A percentile compares a stretch with the other conserved stretches of the same genome.
Evolutionary conservation across 2,329 filamentous ascomycete species (phyloP).

Genomic region (Myriangium duriaei): DNA sequence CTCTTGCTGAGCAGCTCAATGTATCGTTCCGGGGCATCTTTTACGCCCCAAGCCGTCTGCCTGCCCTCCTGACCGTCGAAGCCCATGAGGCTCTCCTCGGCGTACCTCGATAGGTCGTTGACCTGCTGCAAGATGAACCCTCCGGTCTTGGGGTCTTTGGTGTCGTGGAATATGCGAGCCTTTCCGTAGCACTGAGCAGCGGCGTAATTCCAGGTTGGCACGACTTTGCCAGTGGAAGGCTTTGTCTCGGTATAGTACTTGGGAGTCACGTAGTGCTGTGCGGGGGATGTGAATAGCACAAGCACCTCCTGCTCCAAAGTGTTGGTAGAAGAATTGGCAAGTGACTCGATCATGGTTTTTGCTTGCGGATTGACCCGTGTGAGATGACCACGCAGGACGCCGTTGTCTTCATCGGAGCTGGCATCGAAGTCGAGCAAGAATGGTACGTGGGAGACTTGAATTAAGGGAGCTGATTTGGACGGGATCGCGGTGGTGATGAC

Average conservation of each 20-base stretch:
- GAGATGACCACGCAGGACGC: constrained; percentile 47
- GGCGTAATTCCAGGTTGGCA: constrained; percentile 59
- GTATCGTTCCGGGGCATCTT: constrained; percentile 45
- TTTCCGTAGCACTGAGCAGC: constrained; percentile 52
- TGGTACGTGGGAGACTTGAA: constrained; percentile 50
- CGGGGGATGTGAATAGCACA: constrained; percentile 49
- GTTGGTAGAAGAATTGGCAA: constrained; percentile 17
- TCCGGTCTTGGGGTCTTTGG: constrained; percentile 32
- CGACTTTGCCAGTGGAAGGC: constrained; percentile 50
- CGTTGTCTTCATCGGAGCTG: constrained; percentile 30
- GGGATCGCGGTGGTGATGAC: constrained; percentile 50
- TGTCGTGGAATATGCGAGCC: constrained; percentile 42
- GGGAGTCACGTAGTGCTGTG: constrained; percentile 54
- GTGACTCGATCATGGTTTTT: constrained; percentile 44
- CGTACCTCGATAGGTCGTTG: constrained; percentile 37
- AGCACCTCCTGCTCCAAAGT: constrained; percentile 41
- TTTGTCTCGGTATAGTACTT: constrained; percentile 58
- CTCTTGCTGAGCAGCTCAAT: constrained; percentile 32
- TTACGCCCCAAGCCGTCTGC: constrained; percentile 43
- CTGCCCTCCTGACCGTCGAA: too few relatives aligned
- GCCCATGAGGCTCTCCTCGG: constrained; percentile 45
- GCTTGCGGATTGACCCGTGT: constrained; percentile 51
- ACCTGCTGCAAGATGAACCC: constrained; percentile 42
- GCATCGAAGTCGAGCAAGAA: constrained; percentile 43
- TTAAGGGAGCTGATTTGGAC: constrained; percentile 35